Evolutionary conservation across 1,139 yeast species (phyloP), one percentile per base, ranked within the genome.

Genomic region (Geotrichum fermentans): DNA sequence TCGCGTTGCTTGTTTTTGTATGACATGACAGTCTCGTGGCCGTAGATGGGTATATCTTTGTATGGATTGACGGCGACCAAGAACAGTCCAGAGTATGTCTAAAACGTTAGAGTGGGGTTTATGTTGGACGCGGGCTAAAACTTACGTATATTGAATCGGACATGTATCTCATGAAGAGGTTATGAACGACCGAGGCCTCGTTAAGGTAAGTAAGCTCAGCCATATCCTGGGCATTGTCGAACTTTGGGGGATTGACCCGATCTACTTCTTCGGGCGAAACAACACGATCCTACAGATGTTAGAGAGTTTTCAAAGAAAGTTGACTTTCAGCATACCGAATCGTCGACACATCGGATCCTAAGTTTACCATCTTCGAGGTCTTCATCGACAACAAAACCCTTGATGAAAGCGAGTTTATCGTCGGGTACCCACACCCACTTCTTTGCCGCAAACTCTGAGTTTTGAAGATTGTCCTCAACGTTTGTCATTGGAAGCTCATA

Each of bases 31-130:
- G 76, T 73, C 41, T 78, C 79, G 18, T 71, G 69, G 51, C 79
- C 82, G 66, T 92, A 92, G 41, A 92, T 83, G n/a, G 84, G 80
- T 22, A 92, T 70, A 43, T 75, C 66, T 60, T 80, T 79, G 70
- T 94, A 94, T 0, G 99, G 99, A 61, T 94, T 94, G 51, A 94
- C 82, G 1, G 98, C 97, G 21, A 94, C 99, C 58, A 94, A 74
- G 61, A 94, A 94, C 8, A 94, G 76, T 6, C 99, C 99, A 0
- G 83, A 79, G 58, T 79, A 80, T 1, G 85, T 80, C 60, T 67
- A 59, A 16, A 29, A 20, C 18, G 38, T 42, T 16, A 48, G 13
- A 34, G 13, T 13, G 34, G 42, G 11, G 18, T 29, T 8, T 8
- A 7, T 18, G 14, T 13, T 22, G 5, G 18, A 17, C 10, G 14